Percentiles rank a stretch among this genome's conserved stretches.
These are phyloP conservation scores for Ophiostoma quercus DNA, from an alignment of 2,329 filamentous ascomycete species.

Conservation along the genomic window DNA sequence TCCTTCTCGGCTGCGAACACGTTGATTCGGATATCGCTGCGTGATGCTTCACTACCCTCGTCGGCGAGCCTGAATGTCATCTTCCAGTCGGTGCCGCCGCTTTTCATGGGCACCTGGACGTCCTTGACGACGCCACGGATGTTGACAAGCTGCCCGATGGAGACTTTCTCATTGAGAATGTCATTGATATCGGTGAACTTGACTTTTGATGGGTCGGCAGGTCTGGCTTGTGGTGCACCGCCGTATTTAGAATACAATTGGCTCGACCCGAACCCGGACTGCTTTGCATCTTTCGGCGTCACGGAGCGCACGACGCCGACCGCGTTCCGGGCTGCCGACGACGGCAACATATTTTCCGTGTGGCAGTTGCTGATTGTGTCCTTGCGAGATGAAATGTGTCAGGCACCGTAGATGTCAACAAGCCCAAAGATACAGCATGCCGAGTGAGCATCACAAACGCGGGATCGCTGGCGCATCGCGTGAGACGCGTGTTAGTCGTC, in stretches of 20 bases:
- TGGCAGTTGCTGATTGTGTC: too few relatives aligned
- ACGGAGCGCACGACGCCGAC: neutral
- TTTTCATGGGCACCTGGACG: neutral
- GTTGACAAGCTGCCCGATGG: neutral
- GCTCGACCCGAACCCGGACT: neutral
- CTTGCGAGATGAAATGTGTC: too few relatives aligned
- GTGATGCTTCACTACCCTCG: neutral
- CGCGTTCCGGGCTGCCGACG: neutral
- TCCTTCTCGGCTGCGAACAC: neutral
- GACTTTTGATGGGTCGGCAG: too few relatives aligned
- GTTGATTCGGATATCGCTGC: neutral
- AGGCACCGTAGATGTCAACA: too few relatives aligned
- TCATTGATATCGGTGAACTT: neutral
- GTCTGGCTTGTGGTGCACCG: too few relatives aligned
- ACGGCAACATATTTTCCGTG: neutral
- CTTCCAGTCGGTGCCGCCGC: neutral
- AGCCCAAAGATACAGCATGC: neutral
- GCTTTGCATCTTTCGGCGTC: neutral
- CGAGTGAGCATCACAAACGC: neutral
- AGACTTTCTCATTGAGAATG: neutral
- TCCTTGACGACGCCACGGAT: neutral
- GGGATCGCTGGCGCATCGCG: neutral
- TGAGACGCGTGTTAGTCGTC: neutral
- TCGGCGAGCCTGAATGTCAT: neutral
- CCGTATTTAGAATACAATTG: too few relatives aligned